Evolutionary conservation across 2,329 filamentous ascomycete genomes (phyloP).

Genomic region (Aspergillus carbonarius): DNA sequence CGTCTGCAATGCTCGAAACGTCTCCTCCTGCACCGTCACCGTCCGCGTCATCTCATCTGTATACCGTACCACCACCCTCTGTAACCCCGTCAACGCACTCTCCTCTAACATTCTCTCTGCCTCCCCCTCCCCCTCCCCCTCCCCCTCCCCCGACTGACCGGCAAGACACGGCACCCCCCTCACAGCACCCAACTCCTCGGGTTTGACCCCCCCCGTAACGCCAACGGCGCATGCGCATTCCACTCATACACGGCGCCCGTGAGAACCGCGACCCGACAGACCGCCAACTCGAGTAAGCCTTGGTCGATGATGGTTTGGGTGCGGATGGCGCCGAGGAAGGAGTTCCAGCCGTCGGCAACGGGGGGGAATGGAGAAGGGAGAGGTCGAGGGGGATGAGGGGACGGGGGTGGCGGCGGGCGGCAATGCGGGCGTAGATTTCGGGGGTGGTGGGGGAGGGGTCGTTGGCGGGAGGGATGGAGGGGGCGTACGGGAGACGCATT

Average conservation of each 20-base stretch:
- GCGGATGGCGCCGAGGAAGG: slow-evolving; percentile 56
- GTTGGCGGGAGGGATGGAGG: slow-evolving; percentile 23
- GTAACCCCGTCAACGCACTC: slow-evolving; percentile 53
- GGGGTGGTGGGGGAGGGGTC: slow-evolving; percentile 27
- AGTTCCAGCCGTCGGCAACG: slow-evolving; percentile 70
- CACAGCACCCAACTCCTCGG: slow-evolving; percentile 50
- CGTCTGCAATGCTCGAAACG: slow-evolving; percentile 58
- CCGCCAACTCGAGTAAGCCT: slow-evolving; percentile 69
- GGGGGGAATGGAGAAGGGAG: slow-evolving; percentile 71
- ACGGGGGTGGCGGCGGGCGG: slow-evolving; percentile 64
- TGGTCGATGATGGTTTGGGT: slow-evolving; percentile 49
- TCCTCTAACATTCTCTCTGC: slow-evolving; percentile 43
- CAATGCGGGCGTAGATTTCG: slow-evolving; percentile 62
- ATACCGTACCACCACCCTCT: slow-evolving; percentile 69
- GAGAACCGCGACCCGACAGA: slow-evolving; percentile 75
- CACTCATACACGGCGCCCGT: slow-evolving; percentile 85
- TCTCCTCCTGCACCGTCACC: slow-evolving; percentile 65
- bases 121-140: slow-evolving; percentile 17
- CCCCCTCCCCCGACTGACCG: too few species aligned
- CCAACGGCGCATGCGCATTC: slow-evolving; percentile 73
- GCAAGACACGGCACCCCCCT: slow-evolving; percentile 55
- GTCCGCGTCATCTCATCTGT: slow-evolving; percentile 80
- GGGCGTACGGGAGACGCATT: slow-evolving; percentile 41
- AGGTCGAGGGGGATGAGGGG: slow-evolving; percentile 74
- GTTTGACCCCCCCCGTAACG: slow-evolving; percentile 38